Percentiles rank a stretch among this genome's conserved stretches.
Conservation (phyloP, 1,284 basidiomycete genomes). For the Xerocomus amazonicus region DNA sequence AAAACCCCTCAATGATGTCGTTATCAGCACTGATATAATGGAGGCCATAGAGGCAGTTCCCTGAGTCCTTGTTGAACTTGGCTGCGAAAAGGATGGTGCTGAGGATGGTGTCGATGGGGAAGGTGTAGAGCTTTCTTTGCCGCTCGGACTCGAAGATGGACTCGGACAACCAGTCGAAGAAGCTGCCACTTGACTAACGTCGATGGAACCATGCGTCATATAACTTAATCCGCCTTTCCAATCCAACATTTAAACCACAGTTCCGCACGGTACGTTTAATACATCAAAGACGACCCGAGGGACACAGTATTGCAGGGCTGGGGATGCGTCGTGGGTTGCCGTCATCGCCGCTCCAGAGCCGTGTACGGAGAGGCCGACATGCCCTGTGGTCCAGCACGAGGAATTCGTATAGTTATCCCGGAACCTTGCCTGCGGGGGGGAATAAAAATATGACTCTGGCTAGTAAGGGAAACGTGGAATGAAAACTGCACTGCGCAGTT, state of each 20-base stretch:
- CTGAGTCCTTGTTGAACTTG: conserved; percentile 3
- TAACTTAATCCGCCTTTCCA: too few relatives aligned
- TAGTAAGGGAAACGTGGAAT: conserved; percentile 6
- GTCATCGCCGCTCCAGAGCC: conserved; percentile 20
- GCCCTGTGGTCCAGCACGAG: conserved; percentile 28
- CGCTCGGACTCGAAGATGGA: background rate
- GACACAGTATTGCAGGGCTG: conserved; percentile 24
- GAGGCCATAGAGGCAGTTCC: background rate
- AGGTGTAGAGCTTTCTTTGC: background rate
- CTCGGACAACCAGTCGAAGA: background rate
- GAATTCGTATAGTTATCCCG: conserved; percentile 29
- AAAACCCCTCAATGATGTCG: conserved; percentile 2
- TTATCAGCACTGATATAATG: too few relatives aligned
- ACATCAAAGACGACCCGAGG: conserved; percentile 15
- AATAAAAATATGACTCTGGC: background rate
- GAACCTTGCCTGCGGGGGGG: conserved; percentile 15
- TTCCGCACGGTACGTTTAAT: conserved; percentile 24
- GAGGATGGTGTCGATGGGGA: conserved; percentile 3
- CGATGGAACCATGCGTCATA: conserved; percentile 27
- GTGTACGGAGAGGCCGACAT: conserved; percentile 25
- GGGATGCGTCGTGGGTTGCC: conserved; percentile 20
- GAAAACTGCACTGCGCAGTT: conserved; percentile 28
- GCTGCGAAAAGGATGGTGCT: background rate
- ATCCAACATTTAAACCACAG: too few relatives aligned
- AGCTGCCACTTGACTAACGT: conserved; percentile 22